Conservation (phyloP, 2,329 filamentous ascomycete species). For the Hypoxylon sp. region DNA sequence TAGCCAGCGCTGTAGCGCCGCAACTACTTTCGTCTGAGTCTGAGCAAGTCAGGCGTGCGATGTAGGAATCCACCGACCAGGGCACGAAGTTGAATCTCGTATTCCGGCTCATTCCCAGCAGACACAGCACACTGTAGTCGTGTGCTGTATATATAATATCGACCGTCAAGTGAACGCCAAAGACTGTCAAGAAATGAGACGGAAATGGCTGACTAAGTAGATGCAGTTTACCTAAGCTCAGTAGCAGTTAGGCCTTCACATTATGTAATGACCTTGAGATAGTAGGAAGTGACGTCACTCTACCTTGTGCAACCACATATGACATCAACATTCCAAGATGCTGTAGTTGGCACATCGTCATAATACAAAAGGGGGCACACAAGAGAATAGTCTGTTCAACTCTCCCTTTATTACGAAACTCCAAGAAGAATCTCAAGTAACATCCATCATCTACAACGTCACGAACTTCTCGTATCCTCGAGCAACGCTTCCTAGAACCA, state of each 20-base stretch:
- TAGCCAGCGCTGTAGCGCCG: too few relatives aligned
- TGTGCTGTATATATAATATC: too few relatives aligned
- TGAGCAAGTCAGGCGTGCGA: too few relatives aligned
- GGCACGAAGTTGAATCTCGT: too few relatives aligned
- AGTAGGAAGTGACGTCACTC: conserved; percentile 5
- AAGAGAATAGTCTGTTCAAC: neutral
- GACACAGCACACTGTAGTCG: too few relatives aligned
- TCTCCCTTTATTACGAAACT: neutral
- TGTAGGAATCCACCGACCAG: too few relatives aligned
- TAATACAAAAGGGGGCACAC: neutral
- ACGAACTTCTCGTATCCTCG: neutral
- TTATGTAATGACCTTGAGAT: too few relatives aligned
- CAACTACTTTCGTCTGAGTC: too few relatives aligned
- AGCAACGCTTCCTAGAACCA: neutral
- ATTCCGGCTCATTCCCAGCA: too few relatives aligned
- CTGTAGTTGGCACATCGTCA: neutral
- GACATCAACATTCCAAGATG: conserved; percentile 6
- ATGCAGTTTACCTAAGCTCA: neutral
- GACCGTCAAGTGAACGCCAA: too few relatives aligned
- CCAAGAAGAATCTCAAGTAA: neutral
- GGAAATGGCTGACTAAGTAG: neutral
- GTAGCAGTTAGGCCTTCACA: too few relatives aligned
- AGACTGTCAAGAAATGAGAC: too few relatives aligned
- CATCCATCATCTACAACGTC: neutral
- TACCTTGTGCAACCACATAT: conserved; percentile 4